phyloP scores from a whole-genome alignment of 495 filamentous ascomycete species.

The Neurospora intermedia region DNA sequence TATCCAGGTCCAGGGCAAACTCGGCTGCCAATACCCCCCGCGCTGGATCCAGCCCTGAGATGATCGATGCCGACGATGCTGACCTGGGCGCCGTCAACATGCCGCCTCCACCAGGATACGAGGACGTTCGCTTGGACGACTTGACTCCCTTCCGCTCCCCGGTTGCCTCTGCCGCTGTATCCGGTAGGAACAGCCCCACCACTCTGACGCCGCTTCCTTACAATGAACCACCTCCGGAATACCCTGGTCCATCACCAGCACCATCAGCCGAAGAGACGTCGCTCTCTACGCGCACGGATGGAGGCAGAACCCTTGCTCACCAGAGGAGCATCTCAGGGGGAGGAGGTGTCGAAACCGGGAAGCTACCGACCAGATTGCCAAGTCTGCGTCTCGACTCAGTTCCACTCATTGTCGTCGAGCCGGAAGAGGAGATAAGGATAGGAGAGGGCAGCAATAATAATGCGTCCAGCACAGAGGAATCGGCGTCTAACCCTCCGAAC shows the following conservation, averaged over 20 bases:
- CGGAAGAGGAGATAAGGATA: not conserved
- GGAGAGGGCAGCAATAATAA: not conserved
- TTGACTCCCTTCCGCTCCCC: conserved; percentile 21
- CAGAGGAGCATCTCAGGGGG: not conserved
- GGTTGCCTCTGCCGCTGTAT: conserved; percentile 10
- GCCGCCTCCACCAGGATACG: conserved; percentile 42
- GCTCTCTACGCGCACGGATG: not conserved
- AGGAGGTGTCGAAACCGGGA: not conserved
- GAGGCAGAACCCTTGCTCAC: not conserved
- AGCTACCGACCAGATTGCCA: not conserved
- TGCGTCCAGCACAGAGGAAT: not conserved
- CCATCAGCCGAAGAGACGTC: not conserved
- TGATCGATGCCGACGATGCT: conserved; percentile 33
- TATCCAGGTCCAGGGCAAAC: conserved; percentile 17
- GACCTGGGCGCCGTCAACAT: conserved; percentile 39
- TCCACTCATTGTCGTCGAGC: not conserved
- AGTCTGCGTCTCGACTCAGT: not conserved
- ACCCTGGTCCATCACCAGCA: conserved; percentile 25
- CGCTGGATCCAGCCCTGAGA: conserved; percentile 28
- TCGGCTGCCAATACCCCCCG: conserved; percentile 19
- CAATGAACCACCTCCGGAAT: conserved; percentile 39
- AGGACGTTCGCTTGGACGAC: conserved; percentile 42
- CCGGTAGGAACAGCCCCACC: conserved; percentile 21
- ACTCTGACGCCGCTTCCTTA: conserved; percentile 7
- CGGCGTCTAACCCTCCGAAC: not conserved